Base-by-base conservation (phyloP, 495 filamentous ascomycete genomes). In the Rhypophila decipiens region DNA sequence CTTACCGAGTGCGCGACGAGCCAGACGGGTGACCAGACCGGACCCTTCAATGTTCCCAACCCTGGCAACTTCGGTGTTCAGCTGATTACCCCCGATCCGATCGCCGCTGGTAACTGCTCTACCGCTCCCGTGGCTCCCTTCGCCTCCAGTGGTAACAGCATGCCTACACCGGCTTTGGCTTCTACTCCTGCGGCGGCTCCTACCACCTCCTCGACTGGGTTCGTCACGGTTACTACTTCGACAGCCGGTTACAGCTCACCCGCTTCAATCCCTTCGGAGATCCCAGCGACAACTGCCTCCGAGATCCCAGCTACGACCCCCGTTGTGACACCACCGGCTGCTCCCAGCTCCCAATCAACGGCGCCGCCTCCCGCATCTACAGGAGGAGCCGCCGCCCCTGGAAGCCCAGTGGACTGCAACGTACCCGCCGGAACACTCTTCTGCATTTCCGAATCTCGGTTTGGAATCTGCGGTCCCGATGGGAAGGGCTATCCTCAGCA, bases 41-140 rank as follows among this genome's bases (percentile, higher is more conserved):
- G 49, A 2, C 37, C 47, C 17, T 41, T 57, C 39, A 53, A 53
- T 38, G 47, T 57, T 23, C 50, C 54, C 17, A 47, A 50, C 38
- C 50, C 54, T 10, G 48, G 58, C 11, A 11, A 42, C 15, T 42
- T 46, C 15, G 48, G 49, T 13, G 39, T 49, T 1, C 46, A 49
- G 39, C 22, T 49, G 4, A 42, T 42, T 20, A 29, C 42, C 39
- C 39, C 46, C 15, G 46, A 49, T 10, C 39, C 39, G n/a, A 20
- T 18, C 4, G 46, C 46, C 2, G 46, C 46, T 0, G 39, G 46
- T n/a, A n/a, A n/a, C n/a, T n/a, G n/a, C n/a, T n/a, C n/a, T n/a
- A n/a, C n/a, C n/a, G n/a, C n/a, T n/a, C n/a, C n/a, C n/a, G n/a
- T n/a, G n/a, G n/a, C n/a, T n/a, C n/a, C n/a, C n/a, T n/a, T n/a